Evolutionary conservation across 2,329 filamentous ascomycete species (phyloP), one percentile per base, ranked within the genome.

Genomic region (Aspergillus sp.): DNA sequence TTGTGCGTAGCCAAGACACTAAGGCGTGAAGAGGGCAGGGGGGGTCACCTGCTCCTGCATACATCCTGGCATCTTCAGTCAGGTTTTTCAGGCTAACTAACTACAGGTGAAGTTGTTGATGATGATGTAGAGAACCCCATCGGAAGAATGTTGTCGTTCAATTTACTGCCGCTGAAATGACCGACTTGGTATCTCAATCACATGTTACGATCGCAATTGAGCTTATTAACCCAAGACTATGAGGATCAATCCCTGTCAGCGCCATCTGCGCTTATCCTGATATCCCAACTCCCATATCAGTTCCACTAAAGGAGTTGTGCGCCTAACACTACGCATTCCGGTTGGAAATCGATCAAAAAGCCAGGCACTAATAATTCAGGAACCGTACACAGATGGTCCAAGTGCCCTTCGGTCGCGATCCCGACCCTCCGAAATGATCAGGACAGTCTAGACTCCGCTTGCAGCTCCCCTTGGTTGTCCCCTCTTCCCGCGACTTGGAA

Each of bases 391-490:
- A 30, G 27, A 10, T 55, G 41, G 41, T 23, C 39, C 23, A 54
- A 36, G 41, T 42, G 41, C 11, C 32, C 51, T 30, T 54, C 52
- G n/a, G n/a, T 54, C 52, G 52, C 53, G 53, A 44, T 32, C 5
- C 42, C 53, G 39, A n/a, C 23, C 23, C 25, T 47, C 39, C 53
- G 41, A 55, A 42, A 55, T 55, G 53, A 55, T 21, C 53, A 55
- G 53, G 53, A 47, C 30, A 44, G 39, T 17, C 25, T 53, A 25
- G 38, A 47, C 52, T 55, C 53, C 53, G 39, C 50, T 55, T 36
- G 25, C 23, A 32, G 39, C 36, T 15, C 23, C 41, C 52, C 21
- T 38, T n/a, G 5, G 11, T n/a, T 8, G 15, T 13, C 21, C 21
- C 36, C 51, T 39, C n/a, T 8, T 23, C 19, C 52, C 17, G 15